Evolutionary conservation across 768 basidiomycete genomes (phyloP).

Genomic region (Heimioporus sp.): DNA sequence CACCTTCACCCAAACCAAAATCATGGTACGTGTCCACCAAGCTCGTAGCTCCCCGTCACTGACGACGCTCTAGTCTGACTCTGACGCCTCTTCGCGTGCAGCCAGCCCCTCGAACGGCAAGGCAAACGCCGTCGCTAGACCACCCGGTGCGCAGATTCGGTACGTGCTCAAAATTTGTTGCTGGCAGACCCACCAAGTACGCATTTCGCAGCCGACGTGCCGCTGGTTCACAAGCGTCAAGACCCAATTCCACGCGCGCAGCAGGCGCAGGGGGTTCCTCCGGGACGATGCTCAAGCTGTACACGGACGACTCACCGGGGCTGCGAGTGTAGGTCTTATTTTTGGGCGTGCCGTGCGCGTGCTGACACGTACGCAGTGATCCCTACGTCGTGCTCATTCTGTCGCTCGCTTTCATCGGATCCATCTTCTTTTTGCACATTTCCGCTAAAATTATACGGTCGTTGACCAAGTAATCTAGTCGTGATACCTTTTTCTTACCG

Average conservation of each 20-base stretch:
- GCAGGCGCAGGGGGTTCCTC: slow-evolving; percentile 95
- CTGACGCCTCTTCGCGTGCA: slow-evolving; percentile 55
- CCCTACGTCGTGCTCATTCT: slow-evolving; percentile 96
- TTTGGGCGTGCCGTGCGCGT: slow-evolving; percentile 5
- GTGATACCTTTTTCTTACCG: not conserved
- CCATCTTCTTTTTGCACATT: slow-evolving; percentile 98
- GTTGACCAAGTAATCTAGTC: slow-evolving; percentile 68
- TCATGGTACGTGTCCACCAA: slow-evolving; percentile 31
- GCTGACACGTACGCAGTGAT: slow-evolving; percentile 51
- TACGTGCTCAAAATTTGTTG: slow-evolving; percentile 34
- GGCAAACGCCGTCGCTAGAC: slow-evolving; percentile 58
- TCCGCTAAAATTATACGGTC: slow-evolving; percentile 91
- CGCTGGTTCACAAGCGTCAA: slow-evolving; percentile 57
- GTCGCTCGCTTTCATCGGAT: slow-evolving; percentile 94
- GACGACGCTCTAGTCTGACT: slow-evolving; percentile 63
- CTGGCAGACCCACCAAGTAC: not conserved
- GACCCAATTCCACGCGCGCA: slow-evolving; percentile 84
- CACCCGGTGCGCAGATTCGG: slow-evolving; percentile 82
- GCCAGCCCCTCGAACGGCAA: slow-evolving; percentile 39
- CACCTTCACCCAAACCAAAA: slow-evolving; percentile 11
- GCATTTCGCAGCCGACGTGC: slow-evolving; percentile 61
- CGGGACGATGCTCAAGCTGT: slow-evolving; percentile 98
- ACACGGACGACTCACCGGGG: slow-evolving; percentile 97
- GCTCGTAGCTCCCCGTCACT: not conserved
- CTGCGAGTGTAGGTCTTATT: slow-evolving; percentile 82